Conservation (phyloP, 345 rosid genomes). For the Citrus australasica region DNA sequence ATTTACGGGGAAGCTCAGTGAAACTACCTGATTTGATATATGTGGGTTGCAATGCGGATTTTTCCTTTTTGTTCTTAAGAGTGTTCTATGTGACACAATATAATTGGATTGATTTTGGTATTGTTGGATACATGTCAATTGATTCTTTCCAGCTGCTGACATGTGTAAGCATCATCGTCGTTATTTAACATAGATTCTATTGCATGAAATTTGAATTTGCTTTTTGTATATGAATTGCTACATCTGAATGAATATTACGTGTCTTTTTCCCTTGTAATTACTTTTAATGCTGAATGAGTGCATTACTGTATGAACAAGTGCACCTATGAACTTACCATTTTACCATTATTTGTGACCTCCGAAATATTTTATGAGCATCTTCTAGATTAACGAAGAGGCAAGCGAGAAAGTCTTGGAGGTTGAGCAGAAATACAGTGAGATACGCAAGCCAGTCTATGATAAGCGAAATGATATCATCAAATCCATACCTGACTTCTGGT, state of each 20-base stretch:
- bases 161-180: not conserved
- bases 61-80: not conserved
- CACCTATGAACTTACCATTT: not conserved
- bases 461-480: conserved; percentile 70
- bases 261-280: not conserved
- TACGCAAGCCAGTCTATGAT: conserved; percentile 85
- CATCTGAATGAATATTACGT: not conserved
- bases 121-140: not conserved
- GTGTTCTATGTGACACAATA: not conserved
- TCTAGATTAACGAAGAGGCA: conserved; percentile 88
- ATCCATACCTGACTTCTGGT: conserved; percentile 88
- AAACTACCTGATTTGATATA: not conserved
- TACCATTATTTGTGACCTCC: not conserved
- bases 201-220: not conserved
- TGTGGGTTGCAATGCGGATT: not conserved
- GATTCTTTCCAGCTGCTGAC: not conserved
- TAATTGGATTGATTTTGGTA: not conserved
- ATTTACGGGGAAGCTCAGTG: not conserved
- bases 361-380: not conserved
- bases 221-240: not conserved
- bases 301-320: not conserved
- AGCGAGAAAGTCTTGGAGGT: conserved; percentile 89
- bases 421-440: conserved; percentile 82
- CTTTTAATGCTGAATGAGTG: not conserved
- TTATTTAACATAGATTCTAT: not conserved